Base-by-base conservation (phyloP, 768 basidiomycete species). In the Kwoniella heveanensis region DNA sequence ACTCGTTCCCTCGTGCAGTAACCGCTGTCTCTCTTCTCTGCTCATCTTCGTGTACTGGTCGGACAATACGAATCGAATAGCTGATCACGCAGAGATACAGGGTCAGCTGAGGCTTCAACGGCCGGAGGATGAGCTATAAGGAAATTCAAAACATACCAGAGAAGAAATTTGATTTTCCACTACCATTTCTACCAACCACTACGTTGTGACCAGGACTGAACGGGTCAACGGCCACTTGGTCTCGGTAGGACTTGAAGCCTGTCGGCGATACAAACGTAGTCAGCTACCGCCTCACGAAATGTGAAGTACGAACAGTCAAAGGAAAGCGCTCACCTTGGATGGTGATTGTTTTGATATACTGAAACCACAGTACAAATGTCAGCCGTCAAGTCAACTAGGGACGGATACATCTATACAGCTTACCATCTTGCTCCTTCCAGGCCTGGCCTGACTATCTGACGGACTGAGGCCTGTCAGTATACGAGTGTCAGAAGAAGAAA, bases 101-200 rank as follows among this genome's bases (percentile, higher is more conserved):
- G 13, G 15, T 53, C 51, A 2, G 29, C 15, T 54, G 32, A 5
- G 32, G 32, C 5, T 32, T 32, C 32, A 22, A 50, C 13, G 32
- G 13, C 32, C 7, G 32, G 13, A 32, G 7, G 32, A 32, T 32
- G 7, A 32, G 32, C 32, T 32, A 32, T 13, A 24, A 57, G 26
- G 58, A 46, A 57, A 44, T 17, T 39, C 17, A 27, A 6, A 37
- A 77, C 88, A 68, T 55, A 90, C 91, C 93, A 37, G 91, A 88
- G 80, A 99, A 99, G 84, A 99, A 98, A 79, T 98, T 99, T 74
- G 91, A 93, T 84, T 99, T 99, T 54, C 96, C 96, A 6, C 90
- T 92, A 13, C 96, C 96, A 85, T 99, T 98, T 47, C 96, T 83
- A 15, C 96, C 95, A 8, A 98, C 94, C 9, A 98, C 92, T 12